These are phyloP conservation scores for Waltergamsia citrina DNA, from an alignment of 2,329 filamentous ascomycete genomes.

Conservation along the genomic window DNA sequence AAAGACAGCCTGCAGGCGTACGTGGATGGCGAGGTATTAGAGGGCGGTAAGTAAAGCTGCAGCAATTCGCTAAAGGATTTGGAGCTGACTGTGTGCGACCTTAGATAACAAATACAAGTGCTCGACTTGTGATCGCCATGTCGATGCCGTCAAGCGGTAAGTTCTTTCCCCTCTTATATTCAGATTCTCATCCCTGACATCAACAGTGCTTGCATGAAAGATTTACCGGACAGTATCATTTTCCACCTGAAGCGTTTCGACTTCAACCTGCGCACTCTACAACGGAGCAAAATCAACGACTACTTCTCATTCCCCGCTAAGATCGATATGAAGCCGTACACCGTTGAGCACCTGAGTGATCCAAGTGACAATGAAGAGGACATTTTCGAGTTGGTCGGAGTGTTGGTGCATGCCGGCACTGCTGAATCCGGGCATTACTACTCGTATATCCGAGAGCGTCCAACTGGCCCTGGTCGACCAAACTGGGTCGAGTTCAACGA, in stretches of 20 bases:
- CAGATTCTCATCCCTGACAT: constrained; percentile 7
- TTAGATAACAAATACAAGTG: constrained; percentile 96
- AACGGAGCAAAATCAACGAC: constrained; percentile 91
- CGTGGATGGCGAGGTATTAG: constrained; percentile 91
- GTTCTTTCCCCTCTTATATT: constrained; percentile 4
- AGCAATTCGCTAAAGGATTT: background rate
- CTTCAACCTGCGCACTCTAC: constrained; percentile 67
- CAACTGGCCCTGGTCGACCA: constrained; percentile 35
- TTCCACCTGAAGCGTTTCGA: constrained; percentile 89
- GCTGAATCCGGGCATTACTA: constrained; percentile 96
- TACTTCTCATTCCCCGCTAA: constrained; percentile 77
- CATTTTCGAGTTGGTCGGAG: constrained; percentile 85
- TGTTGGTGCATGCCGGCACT: constrained; percentile 87
- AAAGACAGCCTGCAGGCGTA: constrained; percentile 90
- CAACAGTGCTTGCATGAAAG: constrained; percentile 75
- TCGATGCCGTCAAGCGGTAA: constrained; percentile 84
- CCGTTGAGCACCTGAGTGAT: constrained; percentile 71
- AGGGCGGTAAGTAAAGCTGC: constrained; percentile 52
- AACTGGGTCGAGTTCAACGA: constrained; percentile 94
- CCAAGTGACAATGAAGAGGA: constrained; percentile 52
- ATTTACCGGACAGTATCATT: constrained; percentile 87
- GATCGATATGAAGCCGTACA: constrained; percentile 86
- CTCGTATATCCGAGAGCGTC: constrained; percentile 81
- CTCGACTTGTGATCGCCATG: constrained; percentile 76
- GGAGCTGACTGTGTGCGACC: constrained; percentile 7